phyloP scores from a whole-genome alignment of 2,329 filamentous ascomycete genomes.

The Knoxdaviesia proteae region DNA sequence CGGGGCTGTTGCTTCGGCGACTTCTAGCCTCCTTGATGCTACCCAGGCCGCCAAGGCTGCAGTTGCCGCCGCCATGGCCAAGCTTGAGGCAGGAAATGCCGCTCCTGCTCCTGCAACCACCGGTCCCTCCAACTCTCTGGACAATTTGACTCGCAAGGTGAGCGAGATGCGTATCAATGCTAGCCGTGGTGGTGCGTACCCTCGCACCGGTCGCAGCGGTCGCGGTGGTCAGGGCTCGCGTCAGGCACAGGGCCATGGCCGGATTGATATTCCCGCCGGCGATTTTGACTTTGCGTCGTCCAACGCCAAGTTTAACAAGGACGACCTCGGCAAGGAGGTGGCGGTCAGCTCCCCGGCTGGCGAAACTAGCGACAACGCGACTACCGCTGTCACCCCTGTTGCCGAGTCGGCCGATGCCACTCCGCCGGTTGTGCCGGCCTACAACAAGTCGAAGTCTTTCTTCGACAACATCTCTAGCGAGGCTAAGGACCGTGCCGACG shows the following conservation, averaged over 20 bases:
- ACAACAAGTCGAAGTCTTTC: slow-evolving; percentile 80
- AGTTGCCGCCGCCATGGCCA: slow-evolving; percentile 63
- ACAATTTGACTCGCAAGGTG: slow-evolving; percentile 55
- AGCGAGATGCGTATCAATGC: slow-evolving; percentile 56
- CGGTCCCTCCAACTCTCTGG: slow-evolving; percentile 28
- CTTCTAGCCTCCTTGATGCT: slow-evolving; percentile 35
- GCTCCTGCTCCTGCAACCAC: slow-evolving; percentile 9
- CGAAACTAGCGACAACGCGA: slow-evolving; percentile 9
- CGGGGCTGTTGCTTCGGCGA: slow-evolving; percentile 14
- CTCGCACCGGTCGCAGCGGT: slow-evolving; percentile 25
- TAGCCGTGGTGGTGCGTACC: slow-evolving; percentile 24
- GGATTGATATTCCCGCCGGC: slow-evolving; percentile 71
- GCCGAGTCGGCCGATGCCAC: slow-evolving; percentile 22
- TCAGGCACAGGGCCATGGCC: slow-evolving; percentile 20
- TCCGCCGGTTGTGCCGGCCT: slow-evolving; percentile 30
- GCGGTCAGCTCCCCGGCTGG: slow-evolving; percentile 18
- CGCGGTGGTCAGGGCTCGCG: slow-evolving; percentile 10
- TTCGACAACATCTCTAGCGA: slow-evolving; percentile 98
- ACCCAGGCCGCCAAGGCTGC: slow-evolving; percentile 57
- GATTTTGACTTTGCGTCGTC: slow-evolving; percentile 73
- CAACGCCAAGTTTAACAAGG: slow-evolving; percentile 27
- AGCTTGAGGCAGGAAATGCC: slow-evolving; percentile 26
- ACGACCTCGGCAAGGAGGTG: slow-evolving; percentile 59
- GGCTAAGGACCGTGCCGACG: slow-evolving; percentile 67
- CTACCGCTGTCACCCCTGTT: slow-evolving; percentile 5